These are phyloP conservation scores for Diaporthe aspalathi DNA, from an alignment of 2,329 filamentous ascomycete genomes.

Conservation along the genomic window DNA sequence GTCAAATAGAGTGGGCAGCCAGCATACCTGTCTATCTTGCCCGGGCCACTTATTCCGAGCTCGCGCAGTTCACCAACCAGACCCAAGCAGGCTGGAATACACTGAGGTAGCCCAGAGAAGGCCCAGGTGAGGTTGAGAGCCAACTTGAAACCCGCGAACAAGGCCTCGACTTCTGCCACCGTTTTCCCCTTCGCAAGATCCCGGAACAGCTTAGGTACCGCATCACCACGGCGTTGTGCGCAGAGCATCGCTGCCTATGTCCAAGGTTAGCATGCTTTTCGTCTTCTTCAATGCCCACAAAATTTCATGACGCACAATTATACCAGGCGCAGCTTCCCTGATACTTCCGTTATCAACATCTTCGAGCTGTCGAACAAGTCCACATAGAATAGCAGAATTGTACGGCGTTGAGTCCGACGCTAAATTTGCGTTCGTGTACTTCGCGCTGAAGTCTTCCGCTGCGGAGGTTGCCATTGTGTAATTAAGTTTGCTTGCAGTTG, in stretches of 20 bases:
- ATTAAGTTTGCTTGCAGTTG: neutral
- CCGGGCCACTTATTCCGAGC: neutral
- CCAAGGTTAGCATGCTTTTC: neutral
- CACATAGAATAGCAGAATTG: neutral
- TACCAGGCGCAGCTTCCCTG: neutral
- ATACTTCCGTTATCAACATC: constrained; percentile 6
- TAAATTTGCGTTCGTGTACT: constrained; percentile 12
- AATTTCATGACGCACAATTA: neutral
- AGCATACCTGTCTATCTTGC: constrained; percentile 1
- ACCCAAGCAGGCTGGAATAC: constrained; percentile 4
- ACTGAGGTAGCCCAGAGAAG: constrained; percentile 1
- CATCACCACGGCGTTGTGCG: constrained; percentile 10
- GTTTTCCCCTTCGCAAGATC: constrained; percentile 5
- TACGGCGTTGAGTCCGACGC: neutral
- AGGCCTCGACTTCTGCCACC: neutral
- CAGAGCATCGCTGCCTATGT: neutral
- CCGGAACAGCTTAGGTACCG: neutral
- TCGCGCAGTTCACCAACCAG: constrained; percentile 7
- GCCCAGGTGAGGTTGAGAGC: constrained; percentile 4
- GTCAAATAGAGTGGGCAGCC: neutral
- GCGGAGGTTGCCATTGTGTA: neutral
- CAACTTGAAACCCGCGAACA: neutral
- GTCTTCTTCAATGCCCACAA: neutral
- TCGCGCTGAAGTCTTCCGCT: constrained; percentile 4
- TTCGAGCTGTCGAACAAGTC: neutral